These are phyloP conservation scores for Stemphylium lycopersici DNA, from an alignment of 2,329 filamentous ascomycete species.

Conservation along the genomic window DNA sequence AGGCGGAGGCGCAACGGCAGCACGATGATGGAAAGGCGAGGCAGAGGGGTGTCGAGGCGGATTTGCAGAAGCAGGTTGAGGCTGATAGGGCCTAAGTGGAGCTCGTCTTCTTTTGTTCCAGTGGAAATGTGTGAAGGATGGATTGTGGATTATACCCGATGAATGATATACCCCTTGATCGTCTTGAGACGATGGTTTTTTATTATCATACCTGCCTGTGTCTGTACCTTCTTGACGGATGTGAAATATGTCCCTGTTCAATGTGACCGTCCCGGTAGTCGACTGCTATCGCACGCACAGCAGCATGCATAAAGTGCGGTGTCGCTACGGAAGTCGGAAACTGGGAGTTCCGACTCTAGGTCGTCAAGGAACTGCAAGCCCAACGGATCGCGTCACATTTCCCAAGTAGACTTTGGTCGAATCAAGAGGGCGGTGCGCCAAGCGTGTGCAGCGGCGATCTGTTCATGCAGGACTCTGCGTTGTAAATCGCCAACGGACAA, in stretches of 20 bases:
- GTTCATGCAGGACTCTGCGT: background rate
- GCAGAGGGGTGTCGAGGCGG: constrained; percentile 81
- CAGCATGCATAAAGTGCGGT: no score
- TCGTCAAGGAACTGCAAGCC: no score
- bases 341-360: no score
- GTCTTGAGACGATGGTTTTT: background rate
- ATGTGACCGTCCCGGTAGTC: background rate
- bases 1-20: constrained; percentile 69
- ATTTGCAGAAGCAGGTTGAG: constrained; percentile 72
- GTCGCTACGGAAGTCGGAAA: no score
- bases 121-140: background rate
- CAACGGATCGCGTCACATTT: no score
- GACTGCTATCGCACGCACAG: no score
- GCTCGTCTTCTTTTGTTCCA: background rate
- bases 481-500: background rate
- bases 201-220: no score
- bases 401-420: no score
- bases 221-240: no score
- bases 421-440: constrained; percentile 1
- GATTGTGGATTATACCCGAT: background rate
- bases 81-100: background rate
- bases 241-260: no score
- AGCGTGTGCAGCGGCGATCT: background rate
- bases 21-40: constrained; percentile 84
- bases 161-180: constrained; percentile 6